Evolutionary conservation across 1,284 basidiomycete species (phyloP).

Genomic region (Rhodotorula mucilaginosa): DNA sequence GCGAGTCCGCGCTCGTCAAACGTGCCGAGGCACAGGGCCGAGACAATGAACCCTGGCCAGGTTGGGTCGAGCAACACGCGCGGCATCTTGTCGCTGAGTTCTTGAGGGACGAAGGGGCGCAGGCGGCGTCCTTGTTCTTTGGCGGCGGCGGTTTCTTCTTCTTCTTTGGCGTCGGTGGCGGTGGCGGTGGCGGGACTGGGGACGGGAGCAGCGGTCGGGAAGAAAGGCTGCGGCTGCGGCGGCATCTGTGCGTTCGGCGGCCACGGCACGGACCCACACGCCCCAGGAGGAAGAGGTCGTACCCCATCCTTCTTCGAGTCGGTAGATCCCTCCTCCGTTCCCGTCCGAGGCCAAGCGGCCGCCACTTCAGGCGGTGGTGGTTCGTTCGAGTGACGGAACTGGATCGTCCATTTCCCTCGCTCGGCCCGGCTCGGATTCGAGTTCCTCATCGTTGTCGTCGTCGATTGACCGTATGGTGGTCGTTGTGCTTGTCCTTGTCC

Average conservation of each 20-base stretch:
- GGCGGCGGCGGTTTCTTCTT: not conserved
- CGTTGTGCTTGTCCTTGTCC: no score
- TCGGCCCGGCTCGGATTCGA: not conserved
- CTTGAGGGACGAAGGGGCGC: not conserved
- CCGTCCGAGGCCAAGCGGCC: not conserved
- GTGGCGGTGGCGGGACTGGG: no score
- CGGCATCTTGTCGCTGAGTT: not conserved
- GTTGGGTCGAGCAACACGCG: not conserved
- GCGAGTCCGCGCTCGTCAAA: constrained; percentile 19
- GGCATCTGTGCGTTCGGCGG: no score
- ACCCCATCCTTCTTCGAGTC: no score
- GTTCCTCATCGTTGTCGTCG: not conserved
- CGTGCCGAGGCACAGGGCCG: constrained; percentile 11
- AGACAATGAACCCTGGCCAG: constrained; percentile 8
- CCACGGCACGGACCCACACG: no score
- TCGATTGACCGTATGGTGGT: no score
- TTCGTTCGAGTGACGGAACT: not conserved
- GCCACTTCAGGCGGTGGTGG: not conserved
- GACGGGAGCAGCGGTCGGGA: no score
- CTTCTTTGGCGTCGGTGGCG: no score
- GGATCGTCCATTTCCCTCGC: not conserved
- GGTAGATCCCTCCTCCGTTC: no score
- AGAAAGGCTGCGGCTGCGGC: no score
- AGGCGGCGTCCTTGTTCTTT: not conserved
- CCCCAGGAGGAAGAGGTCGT: no score